Base-by-base conservation (phyloP, 148 eudicot species). In the Bassia scoparia region DNA sequence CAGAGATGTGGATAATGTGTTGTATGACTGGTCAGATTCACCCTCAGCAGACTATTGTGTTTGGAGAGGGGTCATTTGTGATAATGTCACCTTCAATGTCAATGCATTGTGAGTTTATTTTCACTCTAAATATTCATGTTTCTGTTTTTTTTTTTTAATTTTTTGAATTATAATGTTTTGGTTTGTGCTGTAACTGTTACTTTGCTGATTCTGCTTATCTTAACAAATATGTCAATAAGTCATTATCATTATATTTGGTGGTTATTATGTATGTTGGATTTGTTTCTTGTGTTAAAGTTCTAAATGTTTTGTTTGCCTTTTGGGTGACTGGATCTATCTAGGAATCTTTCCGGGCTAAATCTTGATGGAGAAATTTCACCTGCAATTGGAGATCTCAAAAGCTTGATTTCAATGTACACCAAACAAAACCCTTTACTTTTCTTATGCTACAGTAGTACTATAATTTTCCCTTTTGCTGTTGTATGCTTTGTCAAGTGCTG, bases 351-450 rank as follows among this genome's bases (percentile, higher is more conserved):
- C 15, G 85, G 88, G 59, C 81, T 92, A 71, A 96, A 92, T 89
- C 97, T 96, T 80, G 97, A 88, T 80, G 97, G 99, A 48, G 97
- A 96, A 79, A 80, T 96, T 52, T 92, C 99, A 78, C 90, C 97
- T 68, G 85, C 96, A 33, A 86, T 96, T 65, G 99, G 99, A 68
- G 74, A 81, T 83, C 92, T 96, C 26, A 90, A 84, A 81, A 78
- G 80, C 81, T 85, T 96, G 53, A 70, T 70, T 27, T 86, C 92
- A 54, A 79, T 96, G 99, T 96, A 88, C 31, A 54, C n/a, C 48
- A 54, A 53, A 43, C 31, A n/a, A n/a, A n/a, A 59, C 7, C 58
- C 65, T 82, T 24, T 50, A 29, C 50, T 31, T 50, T 37, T 10
- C 10, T 30, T 54, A 63, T 64, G 24, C 31, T 60, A 50, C 24